Evolutionary conservation across 768 basidiomycete genomes (phyloP), one percentile per base, ranked within the genome.

Genomic region (Leccinum pellstonianum): DNA sequence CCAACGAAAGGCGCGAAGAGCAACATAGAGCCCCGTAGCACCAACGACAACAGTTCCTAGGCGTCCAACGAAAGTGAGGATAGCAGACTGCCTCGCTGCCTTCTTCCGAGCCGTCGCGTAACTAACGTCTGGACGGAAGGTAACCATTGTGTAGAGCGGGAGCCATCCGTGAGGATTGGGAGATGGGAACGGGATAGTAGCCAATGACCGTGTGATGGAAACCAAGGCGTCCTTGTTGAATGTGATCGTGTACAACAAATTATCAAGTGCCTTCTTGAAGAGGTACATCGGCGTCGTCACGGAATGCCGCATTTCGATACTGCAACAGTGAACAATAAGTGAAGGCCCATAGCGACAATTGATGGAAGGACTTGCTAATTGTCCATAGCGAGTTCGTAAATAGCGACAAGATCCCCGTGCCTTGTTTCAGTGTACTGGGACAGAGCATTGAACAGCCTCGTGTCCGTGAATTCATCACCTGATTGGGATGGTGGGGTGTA

Each of bases 61-160:
- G 79, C 82, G 81, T 23, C 80, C 82, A 14, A 80, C 68, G 53
- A 73, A 70, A 54, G 77, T 72, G 62, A 98, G 76, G 55, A 91
- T 79, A 31, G 70, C 73, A n/a, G 81, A 77, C 76, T 99, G 96
- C 70, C 80, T 77, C 61, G 75, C 79, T 58, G 88, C 88, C 73
- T 86, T 87, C 70, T 78, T 80, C 71, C 84, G 83, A 21, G 88
- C 95, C 53, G 85, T 86, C 57, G 87, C 86, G 71, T 99, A 99
- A 72, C 87, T 88, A 67, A 99, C 85, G 75, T 98, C 96, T 54
- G 94, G 93, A 46, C 96, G 84, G 78, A 99, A 99, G 48, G 96
- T 98, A 64, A 97, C 89, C 95, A 98, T 97, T 35, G 93, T 93
- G 75, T 99, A 99, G 53, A 96, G 80, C 58, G 93, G 91, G 54